Base-by-base conservation (phyloP, 768 basidiomycete genomes). In the Boletus fagicola region DNA sequence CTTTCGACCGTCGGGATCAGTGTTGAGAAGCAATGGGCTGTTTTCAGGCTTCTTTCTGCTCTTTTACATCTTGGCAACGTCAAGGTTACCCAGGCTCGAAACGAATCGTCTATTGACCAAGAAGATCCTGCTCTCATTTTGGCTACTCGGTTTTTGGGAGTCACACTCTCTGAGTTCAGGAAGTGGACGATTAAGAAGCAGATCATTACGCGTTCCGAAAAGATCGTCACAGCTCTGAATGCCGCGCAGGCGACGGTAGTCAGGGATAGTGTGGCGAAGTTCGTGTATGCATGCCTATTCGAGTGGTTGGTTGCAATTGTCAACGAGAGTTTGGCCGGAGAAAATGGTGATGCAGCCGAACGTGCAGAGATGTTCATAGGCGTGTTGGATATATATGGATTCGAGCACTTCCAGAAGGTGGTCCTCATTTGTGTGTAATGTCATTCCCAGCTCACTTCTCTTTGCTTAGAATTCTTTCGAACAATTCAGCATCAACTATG, bases 401-500 rank as follows among this genome's bases (percentile, higher is more conserved):
- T 95, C 63, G 94, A 97, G 72, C 94, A 96, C 70, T 97, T 96
- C 77, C 91, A 96, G 74, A 96, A 95, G 85, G 90, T 87, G 53
- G 42, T 67, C 45, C 15, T 30, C 38, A n/a, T 18, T 44, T 49
- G 3, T 26, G 24, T 48, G 22, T 31, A 31, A 26, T 33, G 28
- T 8, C 43, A 15, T 42, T 55, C 36, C 7, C 10, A 31, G 38
- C 59, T 67, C 35, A 64, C 57, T 20, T 35, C 13, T 30, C 2
- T n/a, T 18, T 53, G 51, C 42, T 40, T 61, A 90, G 88, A 90
- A 92, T 65, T 90, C 88, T 2, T 91, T 96, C 65, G 94, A 99
- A 74, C 97, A 99, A 76, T 99, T 99, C 76, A 98, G 95, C 73
- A 99, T 99, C 78, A 99, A 99, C 70, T 99, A 98, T 71, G 97